phyloP scores from a whole-genome alignment of 2,329 filamentous ascomycete species.

The Aspergillus sp. region DNA sequence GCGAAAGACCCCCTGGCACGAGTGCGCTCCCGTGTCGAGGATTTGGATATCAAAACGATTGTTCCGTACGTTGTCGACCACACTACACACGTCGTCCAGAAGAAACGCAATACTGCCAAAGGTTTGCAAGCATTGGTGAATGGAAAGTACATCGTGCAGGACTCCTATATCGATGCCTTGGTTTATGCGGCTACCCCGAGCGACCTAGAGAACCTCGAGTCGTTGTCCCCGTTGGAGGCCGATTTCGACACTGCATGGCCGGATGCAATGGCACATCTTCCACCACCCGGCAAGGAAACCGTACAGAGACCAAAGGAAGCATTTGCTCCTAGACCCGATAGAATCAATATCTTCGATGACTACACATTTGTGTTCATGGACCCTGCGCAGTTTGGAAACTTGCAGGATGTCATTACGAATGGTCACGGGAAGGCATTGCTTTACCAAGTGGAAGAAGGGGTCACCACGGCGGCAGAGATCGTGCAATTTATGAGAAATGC shows the following conservation, averaged over 20 bases:
- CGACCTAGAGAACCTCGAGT: conserved; percentile 54
- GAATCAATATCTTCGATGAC: conserved; percentile 75
- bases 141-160: conserved; percentile 73
- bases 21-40: conserved; percentile 69
- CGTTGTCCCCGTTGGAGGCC: conserved; percentile 64
- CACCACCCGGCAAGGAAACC: conserved; percentile 74
- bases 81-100: conserved; percentile 86
- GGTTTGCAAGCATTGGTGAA: conserved; percentile 84
- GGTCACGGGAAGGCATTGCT: conserved; percentile 81
- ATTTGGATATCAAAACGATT: conserved; percentile 84
- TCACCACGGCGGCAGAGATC: conserved; percentile 73
- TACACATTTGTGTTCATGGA: conserved; percentile 90
- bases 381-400: conserved; percentile 69
- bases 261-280: conserved; percentile 68
- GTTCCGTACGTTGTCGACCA: conserved; percentile 67
- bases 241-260: conserved; percentile 84
- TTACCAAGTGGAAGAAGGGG: conserved; percentile 60
- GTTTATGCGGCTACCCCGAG: conserved; percentile 58
- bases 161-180: conserved; percentile 72
- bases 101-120: conserved; percentile 86
- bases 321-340: conserved; percentile 68
- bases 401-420: conserved; percentile 72
- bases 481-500: conserved; percentile 73
- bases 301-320: conserved; percentile 66
- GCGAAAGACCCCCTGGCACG: conserved; percentile 61